Evolutionary conservation across 257 asterid genomes (phyloP), one percentile per base, ranked within the genome.

Genomic region (Nicotiana attenuata): DNA sequence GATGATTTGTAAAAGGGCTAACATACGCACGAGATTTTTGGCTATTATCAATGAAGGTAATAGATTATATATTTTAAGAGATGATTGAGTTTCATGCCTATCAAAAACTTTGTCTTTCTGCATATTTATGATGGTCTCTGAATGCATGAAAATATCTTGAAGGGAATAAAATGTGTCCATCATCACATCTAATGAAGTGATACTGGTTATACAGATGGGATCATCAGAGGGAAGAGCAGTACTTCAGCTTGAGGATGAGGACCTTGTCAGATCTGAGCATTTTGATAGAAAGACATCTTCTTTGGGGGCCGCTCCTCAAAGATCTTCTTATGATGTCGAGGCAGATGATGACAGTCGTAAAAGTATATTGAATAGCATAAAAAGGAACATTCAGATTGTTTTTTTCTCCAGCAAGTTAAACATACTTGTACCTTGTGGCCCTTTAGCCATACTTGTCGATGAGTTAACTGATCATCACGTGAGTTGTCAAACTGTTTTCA

Each of bases 381-480:
- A 33, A 80, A 85, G 66, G 82, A 91, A 92, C 75, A 82, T 87
- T 82, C 87, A 84, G 81, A 85, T 83, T 71, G 91, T 87, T 82
- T 75, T 92, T 22, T 76, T 92, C 68, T 88, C 97, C 87, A 88
- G 86, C 84, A 92, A 89, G 86, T 69, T 91, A 80, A 92, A 90
- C 88, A 76, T 90, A 82, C 88, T 92, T 35, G 31, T 88, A 84
- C 90, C 90, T 26, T 91, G 87, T 81, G 97, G 93, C 67, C 95
- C 95, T 68, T 76, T 87, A 81, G 95, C 94, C 0, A 86, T 92
- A 68, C 53, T 87, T 76, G 92, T 87, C 60, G 85, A 92, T 67
- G 87, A 87, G 64, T 85, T 87, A 77, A 87, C 92, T 29, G 82
- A 80, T 80, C 91, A 90, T 81, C 89, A 89, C 11, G 95, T 92